These are phyloP conservation scores for Neopestalotiopsis clavispora DNA, from an alignment of 2,329 filamentous ascomycete species.

Conservation along the genomic window DNA sequence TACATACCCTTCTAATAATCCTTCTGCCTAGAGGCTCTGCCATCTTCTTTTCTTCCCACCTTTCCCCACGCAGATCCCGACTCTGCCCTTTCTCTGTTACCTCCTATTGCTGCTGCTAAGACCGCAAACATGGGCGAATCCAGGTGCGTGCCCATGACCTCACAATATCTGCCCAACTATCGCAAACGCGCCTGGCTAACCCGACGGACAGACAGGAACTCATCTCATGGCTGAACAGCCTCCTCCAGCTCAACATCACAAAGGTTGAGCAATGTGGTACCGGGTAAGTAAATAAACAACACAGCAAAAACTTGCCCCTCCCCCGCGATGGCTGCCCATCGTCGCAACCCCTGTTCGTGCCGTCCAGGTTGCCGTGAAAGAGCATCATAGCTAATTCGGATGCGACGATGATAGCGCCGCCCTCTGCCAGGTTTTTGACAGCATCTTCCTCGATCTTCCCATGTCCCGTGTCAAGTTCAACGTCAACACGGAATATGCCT, in stretches of 20 bases:
- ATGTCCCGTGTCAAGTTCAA: conserved; percentile 99
- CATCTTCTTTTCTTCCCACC: not conserved
- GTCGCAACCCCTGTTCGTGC: not conserved
- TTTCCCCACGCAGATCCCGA: not conserved
- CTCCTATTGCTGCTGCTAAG: not conserved
- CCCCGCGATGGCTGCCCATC: conserved; percentile 26
- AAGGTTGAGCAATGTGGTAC: conserved; percentile 99
- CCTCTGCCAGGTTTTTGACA: conserved; percentile 97
- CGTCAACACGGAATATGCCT: conserved; percentile 94
- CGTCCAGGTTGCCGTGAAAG: not conserved
- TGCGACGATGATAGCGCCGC: conserved; percentile 70
- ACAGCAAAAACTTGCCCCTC: conserved; percentile 36
- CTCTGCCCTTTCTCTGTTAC: not conserved
- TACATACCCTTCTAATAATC: not conserved
- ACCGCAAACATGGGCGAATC: conserved; percentile 31
- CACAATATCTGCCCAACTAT: conserved; percentile 3
- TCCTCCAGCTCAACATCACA: conserved; percentile 96
- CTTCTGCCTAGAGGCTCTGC: not conserved
- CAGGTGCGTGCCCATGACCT: conserved; percentile 27
- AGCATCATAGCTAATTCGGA: not conserved
- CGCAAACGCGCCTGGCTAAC: not conserved
- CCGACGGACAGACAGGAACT: conserved; percentile 80
- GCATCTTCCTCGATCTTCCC: conserved; percentile 93
- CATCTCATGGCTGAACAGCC: conserved; percentile 94
- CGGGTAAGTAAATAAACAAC: conserved; percentile 66